These are phyloP conservation scores for Neofusicoccum umdonicola DNA, from an alignment of 2,329 filamentous ascomycete species.

Conservation along the genomic window DNA sequence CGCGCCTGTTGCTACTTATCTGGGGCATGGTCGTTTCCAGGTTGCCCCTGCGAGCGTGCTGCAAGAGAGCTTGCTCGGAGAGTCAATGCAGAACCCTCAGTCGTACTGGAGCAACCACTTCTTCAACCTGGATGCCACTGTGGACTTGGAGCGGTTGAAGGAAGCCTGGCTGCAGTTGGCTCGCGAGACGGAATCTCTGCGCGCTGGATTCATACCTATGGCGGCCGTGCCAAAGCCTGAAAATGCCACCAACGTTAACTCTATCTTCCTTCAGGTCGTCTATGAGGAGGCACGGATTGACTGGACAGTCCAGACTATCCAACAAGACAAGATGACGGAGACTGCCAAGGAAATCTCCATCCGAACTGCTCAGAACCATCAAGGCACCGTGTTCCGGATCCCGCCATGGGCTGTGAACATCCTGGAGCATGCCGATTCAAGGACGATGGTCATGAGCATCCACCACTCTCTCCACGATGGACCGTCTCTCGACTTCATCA, in stretches of 20 bases:
- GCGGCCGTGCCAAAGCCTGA: slow-evolving; percentile 22
- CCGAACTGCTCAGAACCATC: slow-evolving; percentile 21
- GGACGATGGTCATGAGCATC: slow-evolving; percentile 37
- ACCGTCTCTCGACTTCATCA: slow-evolving; percentile 30
- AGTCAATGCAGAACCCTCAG: slow-evolving; percentile 38
- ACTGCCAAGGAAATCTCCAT: slow-evolving; percentile 26
- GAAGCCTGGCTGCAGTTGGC: slow-evolving; percentile 34
- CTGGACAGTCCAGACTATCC: slow-evolving; percentile 25
- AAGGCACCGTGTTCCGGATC: slow-evolving; percentile 28
- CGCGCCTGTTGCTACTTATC: not conserved
- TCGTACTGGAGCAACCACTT: slow-evolving; percentile 43
- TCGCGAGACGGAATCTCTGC: slow-evolving; percentile 34
- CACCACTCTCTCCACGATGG: slow-evolving; percentile 37
- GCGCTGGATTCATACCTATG: slow-evolving; percentile 37
- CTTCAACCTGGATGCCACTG: slow-evolving; percentile 28
- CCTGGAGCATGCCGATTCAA: slow-evolving; percentile 24
- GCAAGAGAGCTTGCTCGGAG: slow-evolving; percentile 29
- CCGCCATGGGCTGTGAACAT: slow-evolving; percentile 40
- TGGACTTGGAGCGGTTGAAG: slow-evolving; percentile 31
- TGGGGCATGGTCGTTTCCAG: not conserved
- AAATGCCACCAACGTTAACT: not conserved
- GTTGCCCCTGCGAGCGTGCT: slow-evolving; percentile 8
- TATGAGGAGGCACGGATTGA: slow-evolving; percentile 27
- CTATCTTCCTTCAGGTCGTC: slow-evolving; percentile 31
- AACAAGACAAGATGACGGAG: slow-evolving; percentile 19